Base-by-base conservation (phyloP, 495 filamentous ascomycete genomes). In the Polyplosphaeria fusca region DNA sequence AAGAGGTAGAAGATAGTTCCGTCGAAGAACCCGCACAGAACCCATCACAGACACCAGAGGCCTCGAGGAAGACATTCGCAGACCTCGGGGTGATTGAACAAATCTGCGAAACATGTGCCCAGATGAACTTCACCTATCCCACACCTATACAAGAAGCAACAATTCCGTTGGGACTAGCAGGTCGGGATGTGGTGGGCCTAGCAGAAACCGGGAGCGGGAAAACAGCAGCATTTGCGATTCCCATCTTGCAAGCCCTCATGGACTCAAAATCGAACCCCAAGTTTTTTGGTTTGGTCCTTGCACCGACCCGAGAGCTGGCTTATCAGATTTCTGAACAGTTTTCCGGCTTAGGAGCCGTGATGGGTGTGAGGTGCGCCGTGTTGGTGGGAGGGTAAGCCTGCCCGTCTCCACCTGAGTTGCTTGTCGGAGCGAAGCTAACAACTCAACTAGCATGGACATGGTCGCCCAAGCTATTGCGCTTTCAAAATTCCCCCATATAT, bases 401-500 rank as follows among this genome's bases (percentile, higher is more conserved):
- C n/a, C n/a, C n/a, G n/a, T n/a, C n/a, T n/a, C n/a, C n/a, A n/a
- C n/a, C n/a, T n/a, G n/a, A n/a, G n/a, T n/a, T n/a, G n/a, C n/a
- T n/a, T n/a, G n/a, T n/a, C n/a, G n/a, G n/a, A n/a, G n/a, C n/a
- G n/a, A n/a, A n/a, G n/a, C n/a, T n/a, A n/a, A n/a, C n/a, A n/a
- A n/a, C n/a, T n/a, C n/a, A n/a, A n/a, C n/a, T n/a, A 93, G 93
- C 7, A 86, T 98, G 82, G 92, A 96, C 59, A 95, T 95, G 87
- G 84, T 95, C 0, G 77, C 89, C 1, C 93, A 98, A 68, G 71
- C 85, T 0, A 92, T 98, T 55, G 83, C 89, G 0, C 79, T 98
- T 1, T 88, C 86, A 5, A 96, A 95, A 78, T 91, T 89, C 54
- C 92, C 92, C 2, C 92, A 97, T 55, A 83, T 95, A 12, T 69